A percentile compares a stretch with the other conserved stretches of the same genome.
These are phyloP conservation scores for Populus hybrid DNA, from an alignment of 441 rosid species.

Conservation along the genomic window DNA sequence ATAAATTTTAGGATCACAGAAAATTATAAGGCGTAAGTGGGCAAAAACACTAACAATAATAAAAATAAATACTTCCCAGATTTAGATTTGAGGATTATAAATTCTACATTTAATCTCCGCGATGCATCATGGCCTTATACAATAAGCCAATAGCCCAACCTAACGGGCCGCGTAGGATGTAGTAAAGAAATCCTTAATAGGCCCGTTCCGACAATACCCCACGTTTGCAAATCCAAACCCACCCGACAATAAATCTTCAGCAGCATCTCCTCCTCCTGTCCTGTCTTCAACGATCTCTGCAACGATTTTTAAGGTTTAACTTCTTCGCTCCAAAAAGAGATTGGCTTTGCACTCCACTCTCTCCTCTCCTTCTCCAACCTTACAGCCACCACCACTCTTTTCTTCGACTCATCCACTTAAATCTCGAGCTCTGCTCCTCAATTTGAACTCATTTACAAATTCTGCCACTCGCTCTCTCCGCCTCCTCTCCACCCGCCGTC, in stretches of 20 bases:
- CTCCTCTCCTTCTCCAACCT: neutral
- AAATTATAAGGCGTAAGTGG: too few species aligned
- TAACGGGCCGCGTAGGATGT: neutral
- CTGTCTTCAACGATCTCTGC: neutral
- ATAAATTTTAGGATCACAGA: too few species aligned
- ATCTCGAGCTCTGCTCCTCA: slow-evolving; percentile 21
- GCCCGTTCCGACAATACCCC: neutral
- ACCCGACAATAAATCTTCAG: neutral
- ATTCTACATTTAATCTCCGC: too few species aligned
- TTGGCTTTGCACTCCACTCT: neutral
- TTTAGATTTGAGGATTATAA: too few species aligned
- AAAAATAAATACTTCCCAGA: too few species aligned
- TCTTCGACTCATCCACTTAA: slow-evolving; percentile 18
- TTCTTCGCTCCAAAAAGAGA: neutral
- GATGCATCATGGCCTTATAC: neutral
- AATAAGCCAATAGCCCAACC: neutral
- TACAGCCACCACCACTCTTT: slow-evolving; percentile 5
- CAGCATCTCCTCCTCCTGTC: neutral
- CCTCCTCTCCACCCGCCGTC: slow-evolving; percentile 7
- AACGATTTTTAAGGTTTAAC: neutral
- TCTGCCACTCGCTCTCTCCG: slow-evolving; percentile 22
- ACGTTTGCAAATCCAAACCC: neutral
- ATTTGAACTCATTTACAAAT: slow-evolving; percentile 19
- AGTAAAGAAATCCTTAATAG: neutral
- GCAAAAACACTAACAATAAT: too few species aligned